phyloP scores from a whole-genome alignment of 805 yeast genomes.

The Candida yuanshanica region DNA sequence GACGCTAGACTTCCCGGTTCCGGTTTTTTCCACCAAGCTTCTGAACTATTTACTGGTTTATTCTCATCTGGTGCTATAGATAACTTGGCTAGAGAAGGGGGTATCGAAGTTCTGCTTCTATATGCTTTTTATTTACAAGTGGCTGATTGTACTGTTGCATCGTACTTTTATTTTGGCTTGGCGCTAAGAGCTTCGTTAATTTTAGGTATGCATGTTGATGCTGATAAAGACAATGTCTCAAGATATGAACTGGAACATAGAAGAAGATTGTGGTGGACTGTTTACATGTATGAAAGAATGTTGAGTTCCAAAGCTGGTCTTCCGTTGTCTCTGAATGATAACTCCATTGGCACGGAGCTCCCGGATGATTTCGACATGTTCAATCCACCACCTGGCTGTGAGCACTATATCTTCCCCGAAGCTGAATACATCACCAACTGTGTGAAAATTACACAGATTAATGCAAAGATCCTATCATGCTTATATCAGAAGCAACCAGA shows the following conservation, averaged over 20 bases:
- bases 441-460: conserved; percentile 72
- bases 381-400: conserved; percentile 53
- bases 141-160: conserved; percentile 78
- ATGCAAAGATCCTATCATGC: conserved; percentile 64
- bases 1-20: conserved; percentile 65
- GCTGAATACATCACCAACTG: conserved; percentile 73
- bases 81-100: conserved; percentile 72
- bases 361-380: conserved; percentile 70
- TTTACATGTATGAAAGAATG: conserved; percentile 80
- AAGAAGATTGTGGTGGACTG: conserved; percentile 82
- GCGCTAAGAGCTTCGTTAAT: conserved; percentile 69
- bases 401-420: conserved; percentile 68
- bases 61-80: conserved; percentile 79
- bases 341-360: conserved; percentile 71
- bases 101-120: conserved; percentile 66
- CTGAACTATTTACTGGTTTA: conserved; percentile 70
- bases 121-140: conserved; percentile 79
- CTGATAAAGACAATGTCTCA: conserved; percentile 61
- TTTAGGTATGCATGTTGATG: conserved; percentile 78
- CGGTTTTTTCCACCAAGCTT: conserved; percentile 71
- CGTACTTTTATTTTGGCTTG: conserved; percentile 73
- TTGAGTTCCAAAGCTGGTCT: conserved; percentile 76
- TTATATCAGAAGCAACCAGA: conserved; percentile 73
- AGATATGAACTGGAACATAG: conserved; percentile 76
- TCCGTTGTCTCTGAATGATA: conserved; percentile 74